Conservation (phyloP, 2,329 filamentous ascomycete genomes). For the Fusarium citri region DNA sequence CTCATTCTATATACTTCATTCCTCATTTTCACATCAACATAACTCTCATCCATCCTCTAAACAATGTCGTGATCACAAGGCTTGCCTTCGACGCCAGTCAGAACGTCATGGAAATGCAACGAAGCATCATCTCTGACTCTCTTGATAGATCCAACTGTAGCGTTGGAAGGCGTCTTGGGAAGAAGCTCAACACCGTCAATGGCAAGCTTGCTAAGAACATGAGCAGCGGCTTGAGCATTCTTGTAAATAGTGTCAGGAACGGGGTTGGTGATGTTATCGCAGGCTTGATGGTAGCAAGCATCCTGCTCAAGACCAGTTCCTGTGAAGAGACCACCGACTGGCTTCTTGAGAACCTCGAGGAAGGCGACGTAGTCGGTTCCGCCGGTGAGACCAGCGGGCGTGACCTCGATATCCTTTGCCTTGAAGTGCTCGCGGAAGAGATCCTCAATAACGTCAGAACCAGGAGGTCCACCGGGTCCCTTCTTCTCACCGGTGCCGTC, state of each 20-base stretch:
- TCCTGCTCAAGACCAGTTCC: constrained; percentile 53
- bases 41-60: neutral
- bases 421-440: constrained; percentile 51
- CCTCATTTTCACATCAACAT: neutral
- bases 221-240: constrained; percentile 58
- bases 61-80: constrained; percentile 44
- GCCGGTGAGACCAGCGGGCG: constrained; percentile 50
- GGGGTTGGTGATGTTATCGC: constrained; percentile 55
- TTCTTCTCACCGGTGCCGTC: constrained; percentile 52
- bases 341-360: constrained; percentile 63
- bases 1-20: neutral
- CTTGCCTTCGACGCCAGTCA: constrained; percentile 21
- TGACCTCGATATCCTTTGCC: constrained; percentile 49
- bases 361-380: constrained; percentile 73
- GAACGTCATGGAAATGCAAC: constrained; percentile 36
- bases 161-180: constrained; percentile 39
- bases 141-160: constrained; percentile 32
- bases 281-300: constrained; percentile 51
- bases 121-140: constrained; percentile 32
- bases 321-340: constrained; percentile 68
- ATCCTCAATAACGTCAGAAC: constrained; percentile 50
- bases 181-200: constrained; percentile 41
- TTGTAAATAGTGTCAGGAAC: constrained; percentile 50
- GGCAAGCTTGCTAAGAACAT: constrained; percentile 51
- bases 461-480: constrained; percentile 51